Conservation (phyloP, 208 protist species). For the Wallacemonas sp. region DNA sequence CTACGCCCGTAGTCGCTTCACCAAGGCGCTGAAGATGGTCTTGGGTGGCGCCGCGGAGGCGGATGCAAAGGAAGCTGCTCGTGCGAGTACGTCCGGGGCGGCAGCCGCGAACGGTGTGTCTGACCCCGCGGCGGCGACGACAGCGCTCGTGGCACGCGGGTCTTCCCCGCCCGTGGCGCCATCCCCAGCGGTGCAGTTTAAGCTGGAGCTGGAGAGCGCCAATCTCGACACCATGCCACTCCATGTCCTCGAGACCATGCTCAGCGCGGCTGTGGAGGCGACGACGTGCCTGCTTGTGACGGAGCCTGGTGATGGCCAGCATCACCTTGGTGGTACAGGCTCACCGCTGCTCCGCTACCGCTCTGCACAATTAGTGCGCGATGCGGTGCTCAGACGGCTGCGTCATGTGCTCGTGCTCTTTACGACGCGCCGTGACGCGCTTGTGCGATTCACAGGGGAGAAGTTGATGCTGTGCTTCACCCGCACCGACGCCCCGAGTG, state of each 20-base stretch:
- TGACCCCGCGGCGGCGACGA: background rate
- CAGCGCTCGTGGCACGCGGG: no score
- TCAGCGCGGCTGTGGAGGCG: conserved; percentile 39
- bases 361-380: conserved; percentile 51
- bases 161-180: no score
- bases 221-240: conserved; percentile 52
- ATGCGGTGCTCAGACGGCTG: conserved; percentile 40
- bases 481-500: conserved; percentile 26
- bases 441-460: conserved; percentile 47
- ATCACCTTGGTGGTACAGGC: background rate
- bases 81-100: background rate
- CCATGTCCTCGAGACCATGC: conserved; percentile 39
- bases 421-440: conserved; percentile 39
- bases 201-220: conserved; percentile 67
- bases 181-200: conserved; percentile 43
- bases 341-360: conserved; percentile 36
- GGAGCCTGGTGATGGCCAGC: background rate
- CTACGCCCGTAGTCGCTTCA: conserved; percentile 56
- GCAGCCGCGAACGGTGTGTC: background rate
- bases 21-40: conserved; percentile 17
- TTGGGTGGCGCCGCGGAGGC: conserved; percentile 15
- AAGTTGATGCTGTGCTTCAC: conserved; percentile 83
- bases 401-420: conserved; percentile 67
- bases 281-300: conserved; percentile 21
- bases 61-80: conserved; percentile 10